Percentiles rank a stretch among this genome's conserved stretches.
Conservation (phyloP, 1,139 yeast genomes). For the Candida sp. region DNA sequence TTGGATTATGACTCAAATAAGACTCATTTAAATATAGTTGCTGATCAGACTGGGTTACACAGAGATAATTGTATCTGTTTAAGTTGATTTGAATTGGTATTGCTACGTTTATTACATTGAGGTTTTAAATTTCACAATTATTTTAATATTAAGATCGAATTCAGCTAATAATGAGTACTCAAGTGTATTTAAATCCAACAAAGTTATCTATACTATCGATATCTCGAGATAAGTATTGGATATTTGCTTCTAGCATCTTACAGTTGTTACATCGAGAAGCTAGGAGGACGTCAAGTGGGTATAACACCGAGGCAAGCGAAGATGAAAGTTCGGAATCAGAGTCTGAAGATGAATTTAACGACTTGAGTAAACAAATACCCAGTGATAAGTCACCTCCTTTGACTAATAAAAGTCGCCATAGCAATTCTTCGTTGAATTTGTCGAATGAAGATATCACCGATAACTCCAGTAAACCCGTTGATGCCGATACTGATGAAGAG, state of each 20-base stretch:
- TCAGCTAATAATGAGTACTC: slow-evolving; percentile 22
- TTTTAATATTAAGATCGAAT: no score
- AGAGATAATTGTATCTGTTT: background rate
- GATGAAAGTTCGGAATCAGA: slow-evolving; percentile 15
- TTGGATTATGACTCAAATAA: background rate
- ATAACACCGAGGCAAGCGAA: slow-evolving; percentile 11
- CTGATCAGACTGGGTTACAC: background rate
- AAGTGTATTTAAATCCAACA: slow-evolving; percentile 44
- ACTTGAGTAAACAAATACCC: background rate
- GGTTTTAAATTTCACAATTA: background rate
- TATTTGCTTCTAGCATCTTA: slow-evolving; percentile 45
- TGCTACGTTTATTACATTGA: background rate
- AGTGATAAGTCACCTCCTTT: background rate
- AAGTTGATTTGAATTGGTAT: background rate
- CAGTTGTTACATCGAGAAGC: slow-evolving; percentile 31
- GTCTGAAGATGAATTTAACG: slow-evolving; percentile 6
- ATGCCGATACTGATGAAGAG: slow-evolving; percentile 10
- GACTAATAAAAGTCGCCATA: background rate
- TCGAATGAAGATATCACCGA: slow-evolving; percentile 11
- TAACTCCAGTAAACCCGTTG: slow-evolving; percentile 17
- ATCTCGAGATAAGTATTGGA: slow-evolving; percentile 48
- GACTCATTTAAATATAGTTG: background rate
- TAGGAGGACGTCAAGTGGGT: slow-evolving; percentile 9
- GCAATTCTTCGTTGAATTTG: background rate
- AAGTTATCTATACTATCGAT: slow-evolving; percentile 45